These are phyloP conservation scores for Leccinum fibrillosum DNA, from an alignment of 768 basidiomycete species.

Conservation along the genomic window DNA sequence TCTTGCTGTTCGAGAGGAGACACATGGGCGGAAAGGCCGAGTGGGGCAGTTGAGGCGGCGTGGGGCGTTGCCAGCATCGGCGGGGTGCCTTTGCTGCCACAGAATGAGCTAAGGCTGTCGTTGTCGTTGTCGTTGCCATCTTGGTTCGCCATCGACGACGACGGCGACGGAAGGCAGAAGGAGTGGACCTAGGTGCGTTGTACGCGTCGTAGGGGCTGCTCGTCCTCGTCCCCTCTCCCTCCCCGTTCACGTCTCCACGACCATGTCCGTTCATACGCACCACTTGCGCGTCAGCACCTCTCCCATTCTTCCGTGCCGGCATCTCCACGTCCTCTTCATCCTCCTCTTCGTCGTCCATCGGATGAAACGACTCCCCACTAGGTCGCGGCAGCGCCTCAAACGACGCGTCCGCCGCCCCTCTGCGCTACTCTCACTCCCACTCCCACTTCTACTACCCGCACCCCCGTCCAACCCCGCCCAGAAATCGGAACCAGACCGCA, in stretches of 20 bases:
- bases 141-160: no score
- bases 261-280: no score
- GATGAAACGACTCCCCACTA: no score
- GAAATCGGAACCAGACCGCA: no score
- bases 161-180: not conserved
- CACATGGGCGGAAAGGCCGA: conserved; percentile 23
- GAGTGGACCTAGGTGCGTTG: not conserved
- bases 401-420: no score
- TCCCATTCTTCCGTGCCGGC: no score
- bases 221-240: conserved; percentile 12
- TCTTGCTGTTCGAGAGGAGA: conserved; percentile 25
- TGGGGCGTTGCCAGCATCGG: conserved; percentile 23
- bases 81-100: conserved; percentile 25
- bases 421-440: no score
- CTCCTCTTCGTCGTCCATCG: not conserved
- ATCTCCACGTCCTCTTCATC: not conserved
- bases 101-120: conserved; percentile 18
- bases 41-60: conserved; percentile 12
- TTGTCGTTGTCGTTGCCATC: not conserved
- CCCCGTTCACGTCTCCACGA: conserved; percentile 16
- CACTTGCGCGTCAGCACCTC: no score
- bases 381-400: no score
- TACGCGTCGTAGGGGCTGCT: not conserved
- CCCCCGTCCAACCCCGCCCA: no score
- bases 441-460: no score